These are phyloP conservation scores for Anthracocystis panici-leucophaei DNA, from an alignment of 1,284 basidiomycete species.

Conservation along the genomic window DNA sequence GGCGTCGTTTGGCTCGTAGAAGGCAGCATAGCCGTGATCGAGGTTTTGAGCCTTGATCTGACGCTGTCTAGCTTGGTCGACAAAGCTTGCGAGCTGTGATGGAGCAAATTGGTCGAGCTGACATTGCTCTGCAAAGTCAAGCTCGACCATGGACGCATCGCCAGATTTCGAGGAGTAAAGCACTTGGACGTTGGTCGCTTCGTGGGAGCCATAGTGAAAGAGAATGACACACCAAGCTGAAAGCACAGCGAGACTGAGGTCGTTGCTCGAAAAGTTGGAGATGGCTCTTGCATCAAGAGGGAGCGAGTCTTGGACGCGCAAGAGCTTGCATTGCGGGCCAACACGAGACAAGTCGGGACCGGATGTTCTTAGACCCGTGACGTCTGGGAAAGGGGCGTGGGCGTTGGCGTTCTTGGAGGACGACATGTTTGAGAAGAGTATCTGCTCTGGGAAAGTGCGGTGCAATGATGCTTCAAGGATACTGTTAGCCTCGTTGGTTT, in stretches of 20 bases:
- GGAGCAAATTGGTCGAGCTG: constrained; percentile 14
- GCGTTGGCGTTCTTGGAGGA: constrained; percentile 16
- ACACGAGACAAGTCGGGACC: constrained; percentile 46
- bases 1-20: constrained; percentile 11
- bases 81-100: constrained; percentile 14
- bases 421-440: no score
- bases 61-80: constrained; percentile 17
- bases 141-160: constrained; percentile 25
- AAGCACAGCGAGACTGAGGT: constrained; percentile 34
- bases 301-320: constrained; percentile 21
- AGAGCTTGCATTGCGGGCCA: constrained; percentile 30
- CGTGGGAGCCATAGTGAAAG: constrained; percentile 46
- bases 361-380: constrained; percentile 59
- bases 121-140: constrained; percentile 41
- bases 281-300: constrained; percentile 7
- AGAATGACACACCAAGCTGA: constrained; percentile 48
- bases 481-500: background rate
- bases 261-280: constrained; percentile 16
- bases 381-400: constrained; percentile 65
- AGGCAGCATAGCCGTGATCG: constrained; percentile 43
- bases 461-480: no score
- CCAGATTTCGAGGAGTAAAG: constrained; percentile 17
- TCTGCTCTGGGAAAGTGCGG: no score
- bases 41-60: background rate
- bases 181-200: constrained; percentile 45